phyloP scores from a whole-genome alignment of 805 yeast species.

The Zygotorulaspora chibaensis region DNA sequence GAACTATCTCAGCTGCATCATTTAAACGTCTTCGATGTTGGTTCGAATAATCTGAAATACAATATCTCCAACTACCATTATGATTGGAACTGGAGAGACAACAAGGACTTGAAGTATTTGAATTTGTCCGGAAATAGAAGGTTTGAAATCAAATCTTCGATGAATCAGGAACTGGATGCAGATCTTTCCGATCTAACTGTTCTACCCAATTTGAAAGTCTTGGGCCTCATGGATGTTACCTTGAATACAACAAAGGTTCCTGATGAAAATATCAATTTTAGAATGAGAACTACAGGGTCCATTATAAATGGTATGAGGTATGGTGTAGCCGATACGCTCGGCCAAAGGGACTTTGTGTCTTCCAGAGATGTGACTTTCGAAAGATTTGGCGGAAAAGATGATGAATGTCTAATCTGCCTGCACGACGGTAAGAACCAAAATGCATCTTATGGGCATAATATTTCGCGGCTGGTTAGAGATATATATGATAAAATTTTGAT shows the following conservation, averaged over 20 bases:
- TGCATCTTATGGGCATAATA: constrained; percentile 52
- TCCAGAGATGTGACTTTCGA: constrained; percentile 84
- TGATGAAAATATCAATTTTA: constrained; percentile 74
- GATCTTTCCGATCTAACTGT: constrained; percentile 58
- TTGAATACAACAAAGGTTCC: constrained; percentile 84
- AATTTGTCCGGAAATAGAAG: constrained; percentile 92
- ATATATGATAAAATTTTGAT: constrained; percentile 65
- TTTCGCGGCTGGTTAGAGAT: constrained; percentile 69
- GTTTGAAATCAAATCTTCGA: constrained; percentile 73
- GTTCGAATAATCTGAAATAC: constrained; percentile 84
- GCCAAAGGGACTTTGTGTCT: constrained; percentile 58
- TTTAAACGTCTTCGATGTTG: constrained; percentile 76
- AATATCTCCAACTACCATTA: constrained; percentile 92
- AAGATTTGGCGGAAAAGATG: constrained; percentile 77
- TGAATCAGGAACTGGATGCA: constrained; percentile 46
- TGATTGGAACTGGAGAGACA: constrained; percentile 97
- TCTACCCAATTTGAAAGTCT: constrained; percentile 60
- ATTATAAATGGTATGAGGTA: constrained; percentile 69
- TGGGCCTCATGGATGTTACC: constrained; percentile 95
- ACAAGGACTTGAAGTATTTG: constrained; percentile 66
- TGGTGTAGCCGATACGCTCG: constrained; percentile 89
- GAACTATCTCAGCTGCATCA: constrained; percentile 68
- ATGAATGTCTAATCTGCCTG: constrained; percentile 74
- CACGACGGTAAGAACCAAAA: constrained; percentile 74
- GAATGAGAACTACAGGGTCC: constrained; percentile 88